A percentile compares a stretch with the other conserved stretches of the same genome.
Evolutionary conservation across 2,329 filamentous ascomycete species (phyloP).

Genomic region (Curvularia spicifera): DNA sequence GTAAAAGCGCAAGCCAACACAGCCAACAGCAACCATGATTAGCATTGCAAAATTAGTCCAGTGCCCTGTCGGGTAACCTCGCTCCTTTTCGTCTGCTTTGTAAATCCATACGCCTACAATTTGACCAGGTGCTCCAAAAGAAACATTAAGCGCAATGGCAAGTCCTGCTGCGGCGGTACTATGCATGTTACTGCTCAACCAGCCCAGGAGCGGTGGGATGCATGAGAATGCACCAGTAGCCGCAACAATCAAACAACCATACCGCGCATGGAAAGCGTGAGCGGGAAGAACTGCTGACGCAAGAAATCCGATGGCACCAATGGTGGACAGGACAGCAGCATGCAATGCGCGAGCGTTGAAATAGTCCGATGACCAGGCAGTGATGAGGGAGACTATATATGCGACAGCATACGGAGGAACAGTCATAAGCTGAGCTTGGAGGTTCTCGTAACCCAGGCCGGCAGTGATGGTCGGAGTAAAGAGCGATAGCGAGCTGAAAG

Average conservation of each 20-base stretch:
- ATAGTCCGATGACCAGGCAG: constrained; percentile 29
- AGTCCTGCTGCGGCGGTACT: constrained; percentile 70
- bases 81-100: constrained; percentile 64
- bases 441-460: constrained; percentile 60
- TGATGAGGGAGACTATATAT: constrained; percentile 57
- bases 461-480: constrained; percentile 71
- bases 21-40: constrained; percentile 14
- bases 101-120: constrained; percentile 79
- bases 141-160: constrained; percentile 73
- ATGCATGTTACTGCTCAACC: constrained; percentile 71
- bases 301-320: constrained; percentile 65
- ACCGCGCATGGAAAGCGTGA: constrained; percentile 65
- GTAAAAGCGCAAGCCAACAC: constrained; percentile 13
- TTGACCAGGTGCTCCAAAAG: constrained; percentile 71
- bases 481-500: constrained; percentile 55
- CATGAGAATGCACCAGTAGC: constrained; percentile 70
- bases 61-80: constrained; percentile 73
- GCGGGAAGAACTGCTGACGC: constrained; percentile 68
- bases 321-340: constrained; percentile 46
- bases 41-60: constrained; percentile 48
- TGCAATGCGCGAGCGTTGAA: constrained; percentile 56
- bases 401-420: constrained; percentile 70
- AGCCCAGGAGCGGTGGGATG: constrained; percentile 73
- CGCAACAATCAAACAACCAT: constrained; percentile 73
- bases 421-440: constrained; percentile 69